These are phyloP conservation scores for Metschnikowia santaceciliae DNA, from an alignment of 805 yeast genomes.

Conservation along the genomic window DNA sequence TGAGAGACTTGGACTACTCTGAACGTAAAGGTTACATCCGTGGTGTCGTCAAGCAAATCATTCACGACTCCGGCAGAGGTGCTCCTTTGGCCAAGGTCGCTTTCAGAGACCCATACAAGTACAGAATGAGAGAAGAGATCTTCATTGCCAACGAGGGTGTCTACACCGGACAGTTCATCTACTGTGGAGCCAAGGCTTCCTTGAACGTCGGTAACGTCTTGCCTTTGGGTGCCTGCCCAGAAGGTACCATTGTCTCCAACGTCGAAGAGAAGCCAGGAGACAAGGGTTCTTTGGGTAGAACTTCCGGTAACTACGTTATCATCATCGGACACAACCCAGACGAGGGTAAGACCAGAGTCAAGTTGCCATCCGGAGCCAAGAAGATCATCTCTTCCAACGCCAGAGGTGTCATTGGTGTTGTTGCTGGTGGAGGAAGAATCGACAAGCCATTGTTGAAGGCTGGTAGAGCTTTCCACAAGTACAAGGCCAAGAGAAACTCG, in stretches of 20 bases:
- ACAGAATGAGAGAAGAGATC: conserved; percentile 96
- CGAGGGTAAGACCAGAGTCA: conserved; percentile 97
- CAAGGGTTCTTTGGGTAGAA: conserved; percentile 99
- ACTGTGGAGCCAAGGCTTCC: conserved; percentile 99
- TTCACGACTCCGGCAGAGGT: conserved; percentile 99
- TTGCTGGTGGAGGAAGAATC: conserved; percentile 99
- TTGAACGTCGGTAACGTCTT: conserved; percentile 99
- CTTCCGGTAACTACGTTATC: conserved; percentile 99
- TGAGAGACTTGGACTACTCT: conserved; percentile 97
- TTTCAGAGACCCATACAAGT: conserved; percentile 99
- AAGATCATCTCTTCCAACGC: conserved; percentile 92
- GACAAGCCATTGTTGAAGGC: conserved; percentile 99
- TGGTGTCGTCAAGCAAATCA: conserved; percentile 97
- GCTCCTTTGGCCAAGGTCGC: conserved; percentile 74
- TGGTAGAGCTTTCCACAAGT: conserved; percentile 96
- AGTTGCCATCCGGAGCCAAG: conserved; percentile 94
- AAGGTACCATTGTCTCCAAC: conserved; percentile 98
- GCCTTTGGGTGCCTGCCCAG: conserved; percentile 98
- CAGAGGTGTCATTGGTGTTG: conserved; percentile 99
- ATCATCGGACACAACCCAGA: conserved; percentile 99
- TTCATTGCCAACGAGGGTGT: conserved; percentile 99
- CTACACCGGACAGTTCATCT: conserved; percentile 98
- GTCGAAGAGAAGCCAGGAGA: conserved; percentile 99
- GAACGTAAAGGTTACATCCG: conserved; percentile 99
- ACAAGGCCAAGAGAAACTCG: conserved; percentile 65